Conservation (phyloP, 1,284 basidiomycete species). For the Thelephora terrestris region DNA sequence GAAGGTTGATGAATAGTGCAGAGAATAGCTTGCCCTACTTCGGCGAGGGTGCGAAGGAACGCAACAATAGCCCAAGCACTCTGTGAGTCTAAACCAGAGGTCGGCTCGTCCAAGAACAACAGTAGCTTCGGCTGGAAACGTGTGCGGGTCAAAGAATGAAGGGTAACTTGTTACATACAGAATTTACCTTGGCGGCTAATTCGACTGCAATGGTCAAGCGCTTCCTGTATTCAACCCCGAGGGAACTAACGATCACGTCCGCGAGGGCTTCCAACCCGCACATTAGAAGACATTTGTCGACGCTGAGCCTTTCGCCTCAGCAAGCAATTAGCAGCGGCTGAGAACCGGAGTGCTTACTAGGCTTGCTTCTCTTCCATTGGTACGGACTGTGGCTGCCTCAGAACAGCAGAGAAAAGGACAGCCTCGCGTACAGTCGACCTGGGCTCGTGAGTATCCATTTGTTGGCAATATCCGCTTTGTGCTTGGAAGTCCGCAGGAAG, state of each 20-base stretch:
- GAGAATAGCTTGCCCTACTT: constrained; percentile 70
- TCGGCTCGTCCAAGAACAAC: constrained; percentile 78
- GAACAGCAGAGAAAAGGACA: constrained; percentile 69
- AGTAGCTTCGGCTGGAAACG: constrained; percentile 44
- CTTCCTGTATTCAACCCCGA: constrained; percentile 73
- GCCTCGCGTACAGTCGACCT: constrained; percentile 79
- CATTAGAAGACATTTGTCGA: constrained; percentile 71
- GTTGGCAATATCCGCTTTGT: constrained; percentile 72
- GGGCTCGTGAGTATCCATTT: constrained; percentile 68
- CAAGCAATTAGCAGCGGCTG: too few relatives aligned
- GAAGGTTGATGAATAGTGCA: constrained; percentile 71
- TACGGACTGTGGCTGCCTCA: constrained; percentile 68
- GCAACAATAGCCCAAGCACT: constrained; percentile 81
- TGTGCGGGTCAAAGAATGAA: too few relatives aligned
- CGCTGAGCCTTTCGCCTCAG: constrained; percentile 17
- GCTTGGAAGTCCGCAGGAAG: constrained; percentile 69
- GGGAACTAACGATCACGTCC: constrained; percentile 68
- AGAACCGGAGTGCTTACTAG: constrained; percentile 27
- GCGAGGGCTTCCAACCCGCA: constrained; percentile 65
- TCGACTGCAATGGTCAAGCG: constrained; percentile 79
- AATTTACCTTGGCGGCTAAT: constrained; percentile 48
- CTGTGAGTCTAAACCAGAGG: constrained; percentile 82
- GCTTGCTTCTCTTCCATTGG: constrained; percentile 66
- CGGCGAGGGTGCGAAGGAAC: constrained; percentile 73
- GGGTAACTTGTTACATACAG: too few relatives aligned